Base-by-base conservation (phyloP, 441 rosid genomes). In the Populus hybrid region DNA sequence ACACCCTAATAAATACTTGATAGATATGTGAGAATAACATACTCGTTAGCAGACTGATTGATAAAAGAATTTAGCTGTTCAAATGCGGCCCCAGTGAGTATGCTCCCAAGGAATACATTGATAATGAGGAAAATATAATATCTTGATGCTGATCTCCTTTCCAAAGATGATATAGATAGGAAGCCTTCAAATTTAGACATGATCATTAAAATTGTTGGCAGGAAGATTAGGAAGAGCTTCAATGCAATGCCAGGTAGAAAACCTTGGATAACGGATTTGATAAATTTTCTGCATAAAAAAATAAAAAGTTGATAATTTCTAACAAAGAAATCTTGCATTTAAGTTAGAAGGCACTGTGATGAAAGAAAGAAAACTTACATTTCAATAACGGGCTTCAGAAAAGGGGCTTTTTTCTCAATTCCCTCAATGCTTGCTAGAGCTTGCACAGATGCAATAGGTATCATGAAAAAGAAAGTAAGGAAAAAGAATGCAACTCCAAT, bases 131-230 rank as follows among this genome's bases (percentile, higher is more conserved):
- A 30, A 30, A 30, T 30, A 30, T 30, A 30, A 30, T 30, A 30
- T 30, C 32, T 30, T 30, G 32, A 3, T 3, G 32, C 32, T 30
- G 32, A 30, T 30, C 32, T 30, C 32, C 32, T 30, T 30, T 30
- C 32, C 32, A 30, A 30, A 30, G 32, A 30, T 30, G 32, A 40
- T 34, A 85, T n/a, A 24, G 98, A 88, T 70, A 75, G 82, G 81
- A 93, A 94, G 79, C 99, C 99, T 87, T 96, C 98, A 69, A 94
- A 92, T 83, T 92, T 93, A 26, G 99, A 87, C 98, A 96, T 94
- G 77, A 89, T 89, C 99, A 96, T 94, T 82, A 96, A 82, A 77
- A 96, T 93, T 10, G 90, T 73, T n/a, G 98, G 98, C 70, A 96
- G 89, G 81, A 94, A 94, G 77, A 96, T 94, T 83, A 96, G 95